Evolutionary conservation across 208 protist genomes (phyloP).

Genomic region (Leishmania tropica): DNA sequence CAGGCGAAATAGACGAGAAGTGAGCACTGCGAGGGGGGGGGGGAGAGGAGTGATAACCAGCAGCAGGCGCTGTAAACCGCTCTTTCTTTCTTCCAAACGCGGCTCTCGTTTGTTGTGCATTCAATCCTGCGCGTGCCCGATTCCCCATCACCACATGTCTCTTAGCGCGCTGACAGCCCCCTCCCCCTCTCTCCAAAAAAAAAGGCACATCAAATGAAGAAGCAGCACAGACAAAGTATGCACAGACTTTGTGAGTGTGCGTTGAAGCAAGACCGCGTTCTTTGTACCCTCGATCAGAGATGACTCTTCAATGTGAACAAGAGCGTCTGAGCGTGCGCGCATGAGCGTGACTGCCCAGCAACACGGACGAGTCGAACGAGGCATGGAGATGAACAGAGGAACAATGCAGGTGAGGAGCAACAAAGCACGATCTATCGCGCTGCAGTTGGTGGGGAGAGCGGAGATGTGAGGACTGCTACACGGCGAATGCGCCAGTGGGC

Average conservation of each 20-base stretch:
- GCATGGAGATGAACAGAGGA: neutral
- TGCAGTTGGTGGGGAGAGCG: neutral
- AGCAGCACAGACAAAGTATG: neutral
- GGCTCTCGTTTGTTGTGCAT: neutral
- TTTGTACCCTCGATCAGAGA: neutral
- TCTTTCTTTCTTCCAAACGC: neutral
- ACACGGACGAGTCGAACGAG: neutral
- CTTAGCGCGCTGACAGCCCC: neutral
- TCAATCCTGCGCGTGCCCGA: neutral
- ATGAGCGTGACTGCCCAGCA: neutral
- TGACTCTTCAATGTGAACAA: neutral
- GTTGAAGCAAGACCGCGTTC: neutral
- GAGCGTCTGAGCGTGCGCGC: neutral
- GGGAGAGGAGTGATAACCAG: neutral
- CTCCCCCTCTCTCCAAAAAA: too few species aligned
- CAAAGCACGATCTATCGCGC: neutral
- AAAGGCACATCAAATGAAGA: neutral
- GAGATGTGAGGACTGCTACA: neutral
- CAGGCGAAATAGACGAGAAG: neutral
- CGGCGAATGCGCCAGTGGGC: neutral
- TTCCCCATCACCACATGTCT: neutral
- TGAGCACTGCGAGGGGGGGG: neutral
- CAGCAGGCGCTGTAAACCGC: neutral
- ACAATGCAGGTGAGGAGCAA: neutral
- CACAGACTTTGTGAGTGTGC: neutral